Base-by-base conservation (phyloP, 2,329 filamentous ascomycete genomes). In the Penicillium decumbens region DNA sequence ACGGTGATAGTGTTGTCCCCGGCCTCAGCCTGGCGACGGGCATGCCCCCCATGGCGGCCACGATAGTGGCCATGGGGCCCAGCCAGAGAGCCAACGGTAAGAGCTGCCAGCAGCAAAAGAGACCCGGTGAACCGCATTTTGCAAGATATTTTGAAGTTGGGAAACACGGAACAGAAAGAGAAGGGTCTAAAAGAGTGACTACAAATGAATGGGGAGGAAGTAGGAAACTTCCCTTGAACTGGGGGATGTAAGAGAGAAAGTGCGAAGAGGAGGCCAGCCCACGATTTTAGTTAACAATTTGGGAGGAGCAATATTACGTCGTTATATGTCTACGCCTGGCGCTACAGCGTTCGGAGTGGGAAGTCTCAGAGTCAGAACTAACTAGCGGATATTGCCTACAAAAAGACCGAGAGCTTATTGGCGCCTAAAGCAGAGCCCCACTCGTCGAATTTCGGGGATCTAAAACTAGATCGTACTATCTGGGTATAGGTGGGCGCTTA, bases 61-160 rank as follows among this genome's bases (percentile, higher is more conserved):
- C 58, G 30, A 59, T 47, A 18, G 32, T 35, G 5, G 47, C 50
- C 43, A 24, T 50, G 47, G n/a, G 49, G 57, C 42, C 15, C 33
- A 15, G 63, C 60, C 10, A 62, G 37, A 15, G 58, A 47, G 47
- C 60, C 47, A 30, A 60, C 56, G 52, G 60, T 53, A 29, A 68
- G 53, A 45, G 65, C 62, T 57, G 63, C 63, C 50, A 68, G 61
- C 52, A 69, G 61, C 53, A 65, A 27, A 15, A 27, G 10, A 40
- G 38, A 27, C 37, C 25, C 13, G 6, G 38, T 40, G 38, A 40
- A 27, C 4, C 23, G 38, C 38, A 40, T 40, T 3, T 27, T 27
- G 23, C 23, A n/a, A 6, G 12, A 25, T 39, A 5, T 6, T 5
- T 40, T 23, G 24, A 27, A 15, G 23, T 40, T 2, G 23, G 7